Evolutionary conservation across 371 early-diverging fungal species (phyloP).

Genomic region (Mucor indicus): DNA sequence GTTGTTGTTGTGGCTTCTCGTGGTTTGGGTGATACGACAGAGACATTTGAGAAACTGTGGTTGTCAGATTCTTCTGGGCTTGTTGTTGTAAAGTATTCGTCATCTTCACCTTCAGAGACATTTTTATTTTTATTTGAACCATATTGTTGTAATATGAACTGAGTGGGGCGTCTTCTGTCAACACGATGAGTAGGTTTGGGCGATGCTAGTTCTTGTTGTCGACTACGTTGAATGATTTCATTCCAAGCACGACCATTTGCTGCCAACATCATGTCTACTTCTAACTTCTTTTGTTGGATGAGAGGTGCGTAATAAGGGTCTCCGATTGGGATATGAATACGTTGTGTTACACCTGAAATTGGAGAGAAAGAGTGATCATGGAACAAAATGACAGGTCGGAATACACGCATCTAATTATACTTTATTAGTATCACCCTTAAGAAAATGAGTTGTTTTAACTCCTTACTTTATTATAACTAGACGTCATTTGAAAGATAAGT

Average conservation of each 20-base stretch:
- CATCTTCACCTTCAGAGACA: not conserved
- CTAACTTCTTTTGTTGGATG: constrained; percentile 15
- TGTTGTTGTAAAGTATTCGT: not conserved
- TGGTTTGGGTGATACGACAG: too few relatives aligned
- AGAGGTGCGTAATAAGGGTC: constrained; percentile 13
- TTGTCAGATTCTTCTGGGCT: not conserved
- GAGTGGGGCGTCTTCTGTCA: constrained; percentile 4
- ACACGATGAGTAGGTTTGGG: not conserved
- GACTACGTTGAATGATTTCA: constrained; percentile 6
- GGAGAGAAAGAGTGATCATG: constrained; percentile 18
- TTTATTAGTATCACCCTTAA: too few relatives aligned
- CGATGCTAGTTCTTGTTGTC: not conserved
- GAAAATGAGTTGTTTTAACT: too few relatives aligned
- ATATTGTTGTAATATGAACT: constrained; percentile 4
- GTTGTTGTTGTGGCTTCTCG: constrained; percentile 6
- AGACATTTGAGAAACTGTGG: too few relatives aligned
- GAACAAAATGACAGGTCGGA: constrained; percentile 20
- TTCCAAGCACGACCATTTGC: constrained; percentile 16
- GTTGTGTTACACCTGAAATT: constrained; percentile 21
- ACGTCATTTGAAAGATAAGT: too few relatives aligned
- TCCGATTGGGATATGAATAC: constrained; percentile 22
- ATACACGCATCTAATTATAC: constrained; percentile 4
- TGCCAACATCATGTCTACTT: constrained; percentile 12
- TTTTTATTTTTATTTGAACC: constrained; percentile 2
- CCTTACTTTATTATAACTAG: too few relatives aligned